Conservation (phyloP, 176 grass and related monocot genomes). For the Oryza punctata region DNA sequence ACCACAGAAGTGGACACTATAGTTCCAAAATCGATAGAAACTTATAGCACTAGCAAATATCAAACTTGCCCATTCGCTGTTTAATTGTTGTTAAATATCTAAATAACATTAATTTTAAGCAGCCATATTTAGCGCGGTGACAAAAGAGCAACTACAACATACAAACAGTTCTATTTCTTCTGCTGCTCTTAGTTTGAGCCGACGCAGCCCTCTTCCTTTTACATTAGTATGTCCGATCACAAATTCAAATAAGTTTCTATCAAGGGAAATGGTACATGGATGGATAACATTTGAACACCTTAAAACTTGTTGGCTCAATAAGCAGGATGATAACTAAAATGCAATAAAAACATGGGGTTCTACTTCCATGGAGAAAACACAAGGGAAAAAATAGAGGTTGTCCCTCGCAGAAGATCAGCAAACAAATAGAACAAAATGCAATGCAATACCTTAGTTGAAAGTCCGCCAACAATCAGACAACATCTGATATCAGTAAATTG, state of each 20-base stretch:
- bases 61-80: neutral
- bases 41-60: slow-evolving; percentile 5
- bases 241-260: neutral
- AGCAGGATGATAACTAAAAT: slow-evolving; percentile 2
- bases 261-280: neutral
- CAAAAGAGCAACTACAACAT: neutral
- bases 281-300: neutral
- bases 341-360: neutral
- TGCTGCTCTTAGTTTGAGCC: neutral
- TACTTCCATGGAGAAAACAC: neutral
- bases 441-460: slow-evolving; percentile 77
- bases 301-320: slow-evolving; percentile 12
- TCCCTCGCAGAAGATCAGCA: neutral
- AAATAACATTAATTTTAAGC: neutral
- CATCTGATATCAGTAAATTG: slow-evolving; percentile 98
- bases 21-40: neutral
- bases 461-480: slow-evolving; percentile 92
- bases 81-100: neutral
- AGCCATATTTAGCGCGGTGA: neutral
- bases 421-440: slow-evolving; percentile 14
- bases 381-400: neutral
- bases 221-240: neutral
- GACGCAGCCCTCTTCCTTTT: neutral
- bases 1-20: neutral
- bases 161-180: neutral